Evolutionary conservation across 768 basidiomycete species (phyloP).

Genomic region (Neoboletus magnificus): DNA sequence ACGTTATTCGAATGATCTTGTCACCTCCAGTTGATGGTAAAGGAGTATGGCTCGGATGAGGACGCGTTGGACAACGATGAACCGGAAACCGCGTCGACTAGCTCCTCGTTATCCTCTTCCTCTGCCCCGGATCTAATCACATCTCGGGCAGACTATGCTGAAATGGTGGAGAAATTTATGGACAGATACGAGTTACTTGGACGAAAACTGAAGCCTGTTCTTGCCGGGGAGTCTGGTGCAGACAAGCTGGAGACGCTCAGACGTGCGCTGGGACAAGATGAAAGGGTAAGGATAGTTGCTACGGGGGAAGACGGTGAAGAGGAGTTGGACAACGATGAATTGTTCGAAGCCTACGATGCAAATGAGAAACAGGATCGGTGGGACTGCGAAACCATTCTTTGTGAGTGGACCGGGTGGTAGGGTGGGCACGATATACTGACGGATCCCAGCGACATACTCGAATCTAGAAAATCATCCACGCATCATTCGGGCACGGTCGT

Average conservation of each 20-base stretch:
- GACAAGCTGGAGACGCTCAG: constrained; percentile 83
- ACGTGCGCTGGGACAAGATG: constrained; percentile 69
- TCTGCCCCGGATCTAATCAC: constrained; percentile 74
- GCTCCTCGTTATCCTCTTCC: constrained; percentile 44
- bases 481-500: constrained; percentile 67
- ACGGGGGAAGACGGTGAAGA: constrained; percentile 46
- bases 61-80: constrained; percentile 50
- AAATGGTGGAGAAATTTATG: constrained; percentile 92
- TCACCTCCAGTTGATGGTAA: constrained; percentile 60
- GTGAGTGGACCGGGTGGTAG: constrained; percentile 45
- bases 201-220: constrained; percentile 75
- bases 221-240: constrained; percentile 66
- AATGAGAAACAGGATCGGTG: constrained; percentile 70
- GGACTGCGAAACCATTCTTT: constrained; percentile 96
- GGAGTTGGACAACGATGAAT: constrained; percentile 42
- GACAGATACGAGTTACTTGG: constrained; percentile 88
- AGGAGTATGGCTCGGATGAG: constrained; percentile 68
- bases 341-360: constrained; percentile 38
- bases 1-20: neutral
- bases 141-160: constrained; percentile 83
- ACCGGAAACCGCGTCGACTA: constrained; percentile 39
- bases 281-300: constrained; percentile 46
- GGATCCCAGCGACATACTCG: constrained; percentile 81
- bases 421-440: constrained; percentile 5
- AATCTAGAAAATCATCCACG: constrained; percentile 97